Base-by-base conservation (phyloP, 768 basidiomycete genomes). In the Tulasnella sp. region DNA sequence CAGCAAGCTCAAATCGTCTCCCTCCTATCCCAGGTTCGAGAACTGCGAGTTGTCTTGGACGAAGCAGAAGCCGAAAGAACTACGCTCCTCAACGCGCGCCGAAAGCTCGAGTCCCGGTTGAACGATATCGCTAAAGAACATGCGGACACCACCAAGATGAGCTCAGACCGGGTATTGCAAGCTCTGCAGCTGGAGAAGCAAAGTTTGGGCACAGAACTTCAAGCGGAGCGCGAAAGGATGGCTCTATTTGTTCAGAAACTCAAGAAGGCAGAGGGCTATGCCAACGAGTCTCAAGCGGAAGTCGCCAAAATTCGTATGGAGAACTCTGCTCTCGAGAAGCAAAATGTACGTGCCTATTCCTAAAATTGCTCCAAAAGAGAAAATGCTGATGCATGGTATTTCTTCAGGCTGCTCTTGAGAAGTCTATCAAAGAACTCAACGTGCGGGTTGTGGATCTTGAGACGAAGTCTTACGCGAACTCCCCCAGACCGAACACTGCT, bases 1-100 rank as follows among this genome's bases (percentile, higher is more conserved):
- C 93, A 94, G 76, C 92, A 93, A 77, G 82, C 88, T 0, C 92
- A 93, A 74, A 93, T 94, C 63, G 89, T 91, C 37, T 85, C 89
- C 2, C 83, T 94, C 19, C 90, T 94, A 76, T 90, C 90, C 1
- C 91, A 94, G 84, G 90, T 92, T 70, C 88, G 90, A 44, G 91
- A 94, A 76, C 83, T 95, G 35, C 88, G 92, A 9, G 81, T 85
- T 32, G 90, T 93, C 17, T 81, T 95, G 74, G 91, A 94, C 76
- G 93, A 94, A 73, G 91, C 91, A 4, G 93, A 94, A 78, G 87
- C 90, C 2, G 92, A 94, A 75, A 85, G 92, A 1, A 83, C 87
- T 8, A 83, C 92, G 72, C 82, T 94, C 65, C 91, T 91, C 79
- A 92, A 91, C 78, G 92, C 92, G 22, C 87, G 92, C 19, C 87